Base-by-base conservation (phyloP, 805 yeast species). In the Sugiyamaella mastotermitis region DNA sequence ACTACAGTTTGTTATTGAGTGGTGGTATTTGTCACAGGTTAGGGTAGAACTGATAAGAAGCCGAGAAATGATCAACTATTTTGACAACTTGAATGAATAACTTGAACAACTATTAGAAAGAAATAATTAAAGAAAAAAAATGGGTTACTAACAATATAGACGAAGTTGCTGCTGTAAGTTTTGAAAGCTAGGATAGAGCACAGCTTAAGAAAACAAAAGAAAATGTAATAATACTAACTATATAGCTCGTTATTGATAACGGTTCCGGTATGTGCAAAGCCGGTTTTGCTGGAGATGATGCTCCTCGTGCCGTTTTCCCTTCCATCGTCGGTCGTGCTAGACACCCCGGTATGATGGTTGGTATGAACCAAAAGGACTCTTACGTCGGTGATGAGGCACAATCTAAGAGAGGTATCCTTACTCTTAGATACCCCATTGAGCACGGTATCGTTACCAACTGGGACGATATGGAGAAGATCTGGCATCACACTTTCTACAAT, bases 261-360 rank as follows among this genome's bases (percentile, higher is more conserved):
- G 96, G 97, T 5, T 80, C 95, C 3, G 94, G 95, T 1, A 70
- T 72, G 26, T 66, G 88, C 38, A 83, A 86, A 55, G 84, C 94
- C 1, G 97, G 97, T 1, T 84, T 88, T 59, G 94, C 96, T 0
- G 96, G 97, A 16, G 94, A 83, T 48, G 92, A 85, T 35, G 72
- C 67, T 48, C 97, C 97, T 3, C 72, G 76, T 50, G 59, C 73
- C 31, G 69, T 68, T 48, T 75, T 77, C 20, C 77, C 87, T 2
- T 64, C 85, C 15, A 53, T 66, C 20, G 70, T 85, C 2, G 97
- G 97, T 3, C 65, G 80, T 40, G 90, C 94, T 8, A 88, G 86
- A 55, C 90, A 88, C 56, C 72, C 78, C 25, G 79, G 83, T 52
- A 74, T 83, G 35, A 85, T 83, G 90, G 83, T 94, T 2, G 80